A percentile compares a stretch with the other conserved stretches of the same genome.
Conservation (phyloP, 2,329 filamentous ascomycete genomes). For the Cladosporium colombiae region DNA sequence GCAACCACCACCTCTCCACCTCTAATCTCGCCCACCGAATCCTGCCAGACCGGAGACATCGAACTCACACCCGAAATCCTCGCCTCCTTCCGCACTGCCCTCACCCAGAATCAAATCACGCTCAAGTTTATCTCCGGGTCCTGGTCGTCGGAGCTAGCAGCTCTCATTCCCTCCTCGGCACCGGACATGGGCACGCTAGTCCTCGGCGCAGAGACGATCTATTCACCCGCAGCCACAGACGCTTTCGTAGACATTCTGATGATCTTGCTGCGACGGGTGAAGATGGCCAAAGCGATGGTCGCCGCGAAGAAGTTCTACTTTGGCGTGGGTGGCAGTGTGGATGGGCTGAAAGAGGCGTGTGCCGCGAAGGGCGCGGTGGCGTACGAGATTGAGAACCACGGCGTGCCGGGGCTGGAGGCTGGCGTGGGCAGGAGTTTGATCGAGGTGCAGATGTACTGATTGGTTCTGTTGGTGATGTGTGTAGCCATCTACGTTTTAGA, state of each 20-base stretch:
- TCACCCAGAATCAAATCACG: slow-evolving; percentile 54
- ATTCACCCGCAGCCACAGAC: slow-evolving; percentile 70
- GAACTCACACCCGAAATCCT: slow-evolving; percentile 63
- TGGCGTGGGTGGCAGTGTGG: slow-evolving; percentile 78
- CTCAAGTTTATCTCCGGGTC: slow-evolving; percentile 72
- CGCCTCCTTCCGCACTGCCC: slow-evolving; percentile 57
- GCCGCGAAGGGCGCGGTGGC: slow-evolving; percentile 46
- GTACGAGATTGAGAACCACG: slow-evolving; percentile 50
- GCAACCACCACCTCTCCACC: slow-evolving; percentile 30
- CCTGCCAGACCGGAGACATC: slow-evolving; percentile 57
- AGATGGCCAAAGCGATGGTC: slow-evolving; percentile 63
- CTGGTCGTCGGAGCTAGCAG: slow-evolving; percentile 66
- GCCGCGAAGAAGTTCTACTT: slow-evolving; percentile 82
- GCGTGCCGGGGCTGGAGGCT: slow-evolving; percentile 44
- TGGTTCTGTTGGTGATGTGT: background rate
- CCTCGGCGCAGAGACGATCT: slow-evolving; percentile 79
- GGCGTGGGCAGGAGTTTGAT: slow-evolving; percentile 50
- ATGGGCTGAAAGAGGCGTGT: slow-evolving; percentile 63
- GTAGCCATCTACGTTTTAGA: background rate
- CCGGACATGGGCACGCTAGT: slow-evolving; percentile 53
- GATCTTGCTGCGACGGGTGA: slow-evolving; percentile 55
- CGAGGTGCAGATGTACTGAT: slow-evolving; percentile 46
- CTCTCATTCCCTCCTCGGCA: slow-evolving; percentile 51
- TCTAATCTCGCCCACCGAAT: slow-evolving; percentile 21
- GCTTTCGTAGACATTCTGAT: slow-evolving; percentile 70